Conservation (phyloP, 75 land plant genomes). For the Azolla pinnata region DNA sequence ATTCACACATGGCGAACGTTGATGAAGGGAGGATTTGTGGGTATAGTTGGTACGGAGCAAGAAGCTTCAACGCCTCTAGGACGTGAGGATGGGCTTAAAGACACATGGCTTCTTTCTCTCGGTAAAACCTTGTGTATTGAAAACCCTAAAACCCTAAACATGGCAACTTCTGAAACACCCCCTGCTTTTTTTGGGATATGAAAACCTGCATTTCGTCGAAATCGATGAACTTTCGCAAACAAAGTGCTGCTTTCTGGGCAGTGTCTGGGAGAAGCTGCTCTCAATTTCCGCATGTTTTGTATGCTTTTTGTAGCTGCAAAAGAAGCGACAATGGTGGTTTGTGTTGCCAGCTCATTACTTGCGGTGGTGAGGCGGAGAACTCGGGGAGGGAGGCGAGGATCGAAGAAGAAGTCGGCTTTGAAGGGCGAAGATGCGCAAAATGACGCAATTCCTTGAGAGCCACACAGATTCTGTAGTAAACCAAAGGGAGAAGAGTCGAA, state of each 20-base stretch:
- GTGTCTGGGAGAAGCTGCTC: too few species aligned
- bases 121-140: slow-evolving; percentile 9
- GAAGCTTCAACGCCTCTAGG: slow-evolving; percentile 30
- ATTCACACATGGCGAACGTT: slow-evolving; percentile 34
- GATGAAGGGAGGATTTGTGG: slow-evolving; percentile 29
- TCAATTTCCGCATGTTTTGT: too few species aligned
- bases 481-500: not conserved
- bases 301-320: slow-evolving; percentile 21
- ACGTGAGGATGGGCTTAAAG: slow-evolving; percentile 15
- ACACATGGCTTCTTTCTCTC: slow-evolving; percentile 17
- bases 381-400: slow-evolving; percentile 17
- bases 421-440: not conserved
- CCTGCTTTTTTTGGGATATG: too few species aligned
- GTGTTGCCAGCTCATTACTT: slow-evolving; percentile 36
- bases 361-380: slow-evolving; percentile 22
- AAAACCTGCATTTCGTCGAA: not conserved
- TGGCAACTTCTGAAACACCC: not conserved
- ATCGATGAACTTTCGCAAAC: not conserved
- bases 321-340: slow-evolving; percentile 16
- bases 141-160: not conserved
- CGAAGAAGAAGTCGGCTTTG: not conserved
- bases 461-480: not conserved
- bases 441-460: not conserved
- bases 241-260: too few species aligned
- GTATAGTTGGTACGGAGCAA: slow-evolving; percentile 18